Evolutionary conservation across 2,329 filamentous ascomycete genomes (phyloP), one percentile per base, ranked within the genome.

Genomic region (Myriosclerotinia curreyana): DNA sequence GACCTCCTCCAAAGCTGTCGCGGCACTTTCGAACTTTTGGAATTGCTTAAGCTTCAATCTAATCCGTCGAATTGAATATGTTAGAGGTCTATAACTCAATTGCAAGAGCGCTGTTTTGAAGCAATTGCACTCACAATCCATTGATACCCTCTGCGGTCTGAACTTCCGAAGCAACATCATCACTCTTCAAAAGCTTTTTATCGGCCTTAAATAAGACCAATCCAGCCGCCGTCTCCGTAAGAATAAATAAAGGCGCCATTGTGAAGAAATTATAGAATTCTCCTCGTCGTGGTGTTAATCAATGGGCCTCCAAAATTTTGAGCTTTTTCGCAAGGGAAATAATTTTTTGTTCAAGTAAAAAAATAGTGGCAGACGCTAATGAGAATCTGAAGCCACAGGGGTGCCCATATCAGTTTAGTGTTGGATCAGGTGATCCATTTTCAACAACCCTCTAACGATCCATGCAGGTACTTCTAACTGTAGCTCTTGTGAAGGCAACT

Each of bases 161-260:
- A 67, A 92, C 83, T 76, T 95, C 87, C 68, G 86, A 83, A 62
- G 85, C 83, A 68, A 96, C 79, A 75, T 93, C 87, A 79, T 94
- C 89, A 74, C 90, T 88, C 79, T 96, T 95, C 70, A 99, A 83
- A 66, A 98, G 85, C 83, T 98, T 98, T 86, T 97, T 98, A 85
- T 98, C 94, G 73, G 94, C 90, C 84, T 99, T 98, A 82, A 99
- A 92, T 77, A 99, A 86, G 79, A 93, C 95, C 82, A 98, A 98
- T 77, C 95, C 96, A 73, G 71, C 69, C 76, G 75, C 91, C 77
- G 93, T 97, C 81, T 97, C 93, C 75, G 89, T 89, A 73, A 97
- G 87, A 80, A 97, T 90, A 80, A 96, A 96, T 77, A 95, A 87
- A 46, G 61, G 61, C 80, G 90, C 89, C 90, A 95, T 95, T 70